These are phyloP conservation scores for Mangifera indica DNA, from an alignment of 345 rosid species.

Conservation along the genomic window DNA sequence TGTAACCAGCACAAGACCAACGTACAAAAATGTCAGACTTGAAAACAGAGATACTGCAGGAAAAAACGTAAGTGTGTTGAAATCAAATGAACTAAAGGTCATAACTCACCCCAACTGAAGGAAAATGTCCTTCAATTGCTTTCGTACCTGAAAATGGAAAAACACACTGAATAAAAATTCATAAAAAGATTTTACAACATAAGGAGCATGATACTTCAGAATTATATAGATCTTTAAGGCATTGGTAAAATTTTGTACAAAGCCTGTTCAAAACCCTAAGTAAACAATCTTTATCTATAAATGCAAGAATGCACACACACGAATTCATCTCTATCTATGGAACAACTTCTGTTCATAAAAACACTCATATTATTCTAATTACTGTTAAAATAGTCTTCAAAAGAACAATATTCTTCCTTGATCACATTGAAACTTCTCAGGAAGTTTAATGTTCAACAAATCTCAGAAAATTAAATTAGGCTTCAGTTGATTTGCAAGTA, in stretches of 20 bases:
- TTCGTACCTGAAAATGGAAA: slow-evolving; percentile 56
- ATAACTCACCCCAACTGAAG: slow-evolving; percentile 70
- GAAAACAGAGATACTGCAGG: slow-evolving; percentile 3
- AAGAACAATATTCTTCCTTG: no score
- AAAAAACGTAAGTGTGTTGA: slow-evolving; percentile 3
- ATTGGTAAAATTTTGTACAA: background rate
- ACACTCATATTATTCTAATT: no score
- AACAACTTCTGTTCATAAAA: no score
- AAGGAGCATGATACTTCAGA: background rate
- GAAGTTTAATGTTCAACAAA: no score
- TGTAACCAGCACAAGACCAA: slow-evolving; percentile 35
- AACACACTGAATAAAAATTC: slow-evolving; percentile 1
- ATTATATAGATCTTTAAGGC: background rate
- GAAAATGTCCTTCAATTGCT: slow-evolving; percentile 77
- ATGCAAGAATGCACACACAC: background rate
- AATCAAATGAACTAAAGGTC: background rate
- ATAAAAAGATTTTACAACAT: background rate
- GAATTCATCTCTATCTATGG: background rate
- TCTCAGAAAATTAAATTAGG: no score
- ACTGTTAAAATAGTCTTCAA: no score
- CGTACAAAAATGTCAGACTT: slow-evolving; percentile 19
- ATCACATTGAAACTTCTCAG: no score
- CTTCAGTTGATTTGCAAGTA: no score
- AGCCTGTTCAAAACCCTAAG: background rate
- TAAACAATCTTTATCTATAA: background rate